A percentile compares a stretch with the other conserved stretches of the same genome.
Evolutionary conservation across 208 protist species (phyloP).

Genomic region (Trichomonas vaginalis): DNA sequence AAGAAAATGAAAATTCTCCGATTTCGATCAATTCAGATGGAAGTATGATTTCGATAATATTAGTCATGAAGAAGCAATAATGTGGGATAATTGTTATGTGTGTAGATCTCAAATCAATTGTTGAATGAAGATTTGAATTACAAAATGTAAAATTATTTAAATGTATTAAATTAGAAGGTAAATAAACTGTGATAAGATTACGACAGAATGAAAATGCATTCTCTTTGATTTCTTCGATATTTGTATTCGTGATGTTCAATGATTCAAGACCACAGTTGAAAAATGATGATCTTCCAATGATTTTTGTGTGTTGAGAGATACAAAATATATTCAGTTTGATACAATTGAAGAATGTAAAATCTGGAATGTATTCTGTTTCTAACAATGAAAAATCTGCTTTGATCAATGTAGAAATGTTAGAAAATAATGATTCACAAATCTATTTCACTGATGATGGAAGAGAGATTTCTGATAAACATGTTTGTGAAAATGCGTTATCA

Average conservation of each 20-base stretch:
- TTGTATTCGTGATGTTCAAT: background rate
- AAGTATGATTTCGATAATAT: background rate
- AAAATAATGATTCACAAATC: background rate
- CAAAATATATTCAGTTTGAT: background rate
- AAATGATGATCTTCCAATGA: background rate
- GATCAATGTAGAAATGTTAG: background rate
- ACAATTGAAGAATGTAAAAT: background rate
- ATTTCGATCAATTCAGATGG: background rate
- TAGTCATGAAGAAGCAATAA: background rate
- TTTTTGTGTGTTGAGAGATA: background rate
- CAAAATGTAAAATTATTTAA: background rate
- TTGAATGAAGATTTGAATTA: background rate
- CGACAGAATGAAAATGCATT: background rate
- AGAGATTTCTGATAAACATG: background rate
- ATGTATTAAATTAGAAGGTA: background rate
- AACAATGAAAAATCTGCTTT: background rate
- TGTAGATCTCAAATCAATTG: background rate
- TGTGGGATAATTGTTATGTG: background rate
- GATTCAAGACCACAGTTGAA: background rate
- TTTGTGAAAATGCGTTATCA: background rate
- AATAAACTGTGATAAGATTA: background rate
- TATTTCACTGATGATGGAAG: background rate
- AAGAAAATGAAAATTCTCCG: background rate
- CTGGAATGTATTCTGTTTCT: background rate
- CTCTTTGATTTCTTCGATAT: background rate